Conservation (phyloP, 2,329 filamentous ascomycete species). For the Pyrenophora seminiperda region DNA sequence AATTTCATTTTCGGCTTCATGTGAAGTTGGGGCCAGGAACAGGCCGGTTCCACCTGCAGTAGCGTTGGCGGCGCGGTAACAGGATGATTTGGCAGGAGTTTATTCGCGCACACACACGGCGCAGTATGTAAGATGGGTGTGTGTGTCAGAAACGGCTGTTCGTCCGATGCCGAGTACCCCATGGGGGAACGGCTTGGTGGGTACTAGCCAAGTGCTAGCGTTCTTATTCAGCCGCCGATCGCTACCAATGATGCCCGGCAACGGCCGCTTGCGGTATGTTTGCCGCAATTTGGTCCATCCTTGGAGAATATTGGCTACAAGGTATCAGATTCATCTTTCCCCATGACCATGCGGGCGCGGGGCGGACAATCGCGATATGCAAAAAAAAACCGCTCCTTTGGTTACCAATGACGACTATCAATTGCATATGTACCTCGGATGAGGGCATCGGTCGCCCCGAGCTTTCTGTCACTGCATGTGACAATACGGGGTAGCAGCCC, state of each 20-base stretch:
- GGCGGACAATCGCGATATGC: no score
- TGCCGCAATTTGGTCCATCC: slow-evolving; percentile 3
- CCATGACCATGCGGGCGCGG: neutral
- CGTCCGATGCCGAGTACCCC: slow-evolving; percentile 18
- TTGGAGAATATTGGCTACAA: no score
- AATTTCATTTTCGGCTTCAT: slow-evolving; percentile 21
- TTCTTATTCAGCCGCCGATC: slow-evolving; percentile 12
- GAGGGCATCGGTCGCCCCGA: no score
- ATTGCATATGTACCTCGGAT: no score
- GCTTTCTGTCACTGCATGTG: neutral
- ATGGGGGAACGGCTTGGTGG: slow-evolving; percentile 11
- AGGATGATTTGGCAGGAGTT: neutral
- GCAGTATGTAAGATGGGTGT: no score
- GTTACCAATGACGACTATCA: no score
- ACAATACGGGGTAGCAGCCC: neutral
- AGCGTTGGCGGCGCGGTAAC: slow-evolving; percentile 5
- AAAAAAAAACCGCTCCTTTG: no score
- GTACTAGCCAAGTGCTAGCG: slow-evolving; percentile 3
- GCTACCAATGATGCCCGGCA: neutral
- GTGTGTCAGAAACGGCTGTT: slow-evolving; percentile 18
- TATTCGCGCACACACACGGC: slow-evolving; percentile 5
- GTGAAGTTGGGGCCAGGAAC: slow-evolving; percentile 5
- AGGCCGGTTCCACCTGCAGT: slow-evolving; percentile 3
- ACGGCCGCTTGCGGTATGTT: slow-evolving; percentile 3
- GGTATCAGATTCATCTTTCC: neutral